A percentile compares a stretch with the other conserved stretches of the same genome.
Evolutionary conservation across 2,329 filamentous ascomycete genomes (phyloP).

Genomic region (Cladophialophora chaetospira): DNA sequence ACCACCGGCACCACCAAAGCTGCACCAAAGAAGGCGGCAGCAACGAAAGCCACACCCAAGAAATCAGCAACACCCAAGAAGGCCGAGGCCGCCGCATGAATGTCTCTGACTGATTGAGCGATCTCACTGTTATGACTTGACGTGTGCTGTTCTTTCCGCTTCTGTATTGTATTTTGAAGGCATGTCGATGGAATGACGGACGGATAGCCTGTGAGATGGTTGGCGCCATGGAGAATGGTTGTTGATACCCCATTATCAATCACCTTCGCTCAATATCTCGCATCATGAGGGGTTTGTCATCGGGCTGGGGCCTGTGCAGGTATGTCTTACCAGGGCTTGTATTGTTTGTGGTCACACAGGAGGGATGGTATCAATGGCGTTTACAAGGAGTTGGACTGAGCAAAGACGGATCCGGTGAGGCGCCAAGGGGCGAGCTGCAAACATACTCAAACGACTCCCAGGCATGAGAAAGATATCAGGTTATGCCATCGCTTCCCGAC

Average conservation of each 20-base stretch:
- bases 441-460: neutral
- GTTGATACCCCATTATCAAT: constrained; percentile 12
- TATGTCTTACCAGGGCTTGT: neutral
- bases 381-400: constrained; percentile 1
- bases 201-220: neutral
- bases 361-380: neutral
- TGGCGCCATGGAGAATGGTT: constrained; percentile 14
- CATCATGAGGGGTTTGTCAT: neutral
- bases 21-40: constrained; percentile 48
- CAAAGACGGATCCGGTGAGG: neutral
- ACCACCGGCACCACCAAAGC: constrained; percentile 51
- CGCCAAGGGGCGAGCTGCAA: neutral
- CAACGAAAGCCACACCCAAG: constrained; percentile 49
- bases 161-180: constrained; percentile 22
- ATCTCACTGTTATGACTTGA: constrained; percentile 30
- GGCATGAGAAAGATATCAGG: neutral
- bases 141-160: constrained; percentile 27
- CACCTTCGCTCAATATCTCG: neutral
- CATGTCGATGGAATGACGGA: constrained; percentile 19
- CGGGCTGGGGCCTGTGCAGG: neutral
- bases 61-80: constrained; percentile 49
- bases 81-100: constrained; percentile 36
- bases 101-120: constrained; percentile 2
- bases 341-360: neutral
- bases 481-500: neutral